Evolutionary conservation across 129 eudicot species (phyloP), one percentile per base, ranked within the genome.

Genomic region (Deinandra increscens): DNA sequence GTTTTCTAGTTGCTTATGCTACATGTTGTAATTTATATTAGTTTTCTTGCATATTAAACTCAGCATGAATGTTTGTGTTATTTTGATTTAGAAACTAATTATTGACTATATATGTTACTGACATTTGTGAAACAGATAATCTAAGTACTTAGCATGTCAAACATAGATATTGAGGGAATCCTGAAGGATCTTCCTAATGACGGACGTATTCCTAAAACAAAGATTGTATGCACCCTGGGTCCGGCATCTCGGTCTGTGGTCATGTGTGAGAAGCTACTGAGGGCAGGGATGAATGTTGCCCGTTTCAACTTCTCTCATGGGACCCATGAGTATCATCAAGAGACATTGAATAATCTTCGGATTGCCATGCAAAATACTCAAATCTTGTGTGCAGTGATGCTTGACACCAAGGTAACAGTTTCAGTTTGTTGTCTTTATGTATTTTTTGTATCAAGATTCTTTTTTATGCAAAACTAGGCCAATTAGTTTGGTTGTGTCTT

Each of bases 271-370:
- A 91, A 91, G 83, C 95, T 91, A 17, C 84, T 87, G 37, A 76
- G 83, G 64, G 97, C 97, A 7, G 97, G 97, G 6, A 91, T 91
- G 97, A 91, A 87, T 67, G 97, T 91, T 54, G 95, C 95, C 7
- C 68, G 95, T 37, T 91, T 91, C 78, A 91, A 91, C 76, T 91
- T 91, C 80, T 91, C 97, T 0, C 97, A 91, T 34, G 97, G 97
- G 34, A 87, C 95, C 54, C 97, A 87, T 6, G 91, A 87, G 79
- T 91, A 91, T 62, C 97, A 91, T 55, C 97, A 91, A 77, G 97
- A 85, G 84, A 91, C 95, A 6, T 66, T 91, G 60, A 41, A 91
- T 78, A 87, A 87, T 65, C 95, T 91, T 53, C 79, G 72, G 37
- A 81, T 83, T 62, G 96, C 87, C 26, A 82, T 84, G 91, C 88